A percentile compares a stretch with the other conserved stretches of the same genome.
Evolutionary conservation across 2,329 filamentous ascomycete species (phyloP).

Genomic region (Penicillium brevicompactum): DNA sequence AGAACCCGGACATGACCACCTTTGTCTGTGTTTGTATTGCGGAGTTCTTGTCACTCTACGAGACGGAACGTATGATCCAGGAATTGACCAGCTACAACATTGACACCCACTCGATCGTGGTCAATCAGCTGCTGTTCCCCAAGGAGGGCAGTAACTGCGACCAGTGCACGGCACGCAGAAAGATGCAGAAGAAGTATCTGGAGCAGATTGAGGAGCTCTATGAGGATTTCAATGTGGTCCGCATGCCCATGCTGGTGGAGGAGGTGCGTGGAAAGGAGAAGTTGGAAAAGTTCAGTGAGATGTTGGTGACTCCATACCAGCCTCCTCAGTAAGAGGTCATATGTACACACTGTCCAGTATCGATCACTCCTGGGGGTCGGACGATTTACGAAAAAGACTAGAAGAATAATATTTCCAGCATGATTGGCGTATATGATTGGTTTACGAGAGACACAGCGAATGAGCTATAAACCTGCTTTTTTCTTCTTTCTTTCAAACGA

Average conservation of each 20-base stretch:
- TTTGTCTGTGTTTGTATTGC: constrained; percentile 99
- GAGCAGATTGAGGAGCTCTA: constrained; percentile 99
- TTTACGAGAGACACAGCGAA: too few relatives aligned
- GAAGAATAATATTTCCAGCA: constrained; percentile 37
- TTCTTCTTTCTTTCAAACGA: too few relatives aligned
- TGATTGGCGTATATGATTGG: constrained; percentile 2
- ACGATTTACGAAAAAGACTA: constrained; percentile 44
- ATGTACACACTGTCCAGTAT: too few relatives aligned
- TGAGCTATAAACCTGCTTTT: too few relatives aligned
- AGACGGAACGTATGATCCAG: constrained; percentile 99
- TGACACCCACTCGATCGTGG: constrained; percentile 95
- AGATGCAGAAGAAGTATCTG: constrained; percentile 99
- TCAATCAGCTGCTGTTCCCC: constrained; percentile 96
- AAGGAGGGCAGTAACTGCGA: constrained; percentile 83
- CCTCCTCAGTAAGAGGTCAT: constrained; percentile 7
- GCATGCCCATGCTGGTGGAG: constrained; percentile 94
- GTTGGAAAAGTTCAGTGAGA: constrained; percentile 68
- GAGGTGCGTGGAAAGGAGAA: constrained; percentile 95
- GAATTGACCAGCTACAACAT: constrained; percentile 91
- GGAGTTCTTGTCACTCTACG: constrained; percentile 94
- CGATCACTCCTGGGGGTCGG: background rate
- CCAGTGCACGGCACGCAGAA: constrained; percentile 89
- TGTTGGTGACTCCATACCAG: constrained; percentile 9
- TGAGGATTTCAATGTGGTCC: constrained; percentile 98
- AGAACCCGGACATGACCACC: constrained; percentile 91